Base-by-base conservation (phyloP, 140 eudicot species). In the Anethum foeniculum region DNA sequence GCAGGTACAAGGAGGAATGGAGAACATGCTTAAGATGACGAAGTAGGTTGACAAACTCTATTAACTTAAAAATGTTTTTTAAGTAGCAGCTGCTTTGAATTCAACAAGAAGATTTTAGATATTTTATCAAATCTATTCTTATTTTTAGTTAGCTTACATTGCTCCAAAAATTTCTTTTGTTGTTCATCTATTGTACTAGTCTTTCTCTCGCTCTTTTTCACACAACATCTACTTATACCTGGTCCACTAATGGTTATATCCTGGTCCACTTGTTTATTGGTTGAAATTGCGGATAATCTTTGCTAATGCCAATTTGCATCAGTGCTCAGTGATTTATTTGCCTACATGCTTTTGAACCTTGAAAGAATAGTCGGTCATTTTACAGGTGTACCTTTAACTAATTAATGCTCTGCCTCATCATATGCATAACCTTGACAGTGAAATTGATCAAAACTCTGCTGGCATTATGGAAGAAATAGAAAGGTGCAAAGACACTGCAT, bases 1-100 rank as follows among this genome's bases (percentile, higher is more conserved):
- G 87, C 91, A 86, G 80, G 90, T 89, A 76, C 97, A 94, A 78
- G 91, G 60, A 67, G 96, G 87, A 76, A 90, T 90, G 90, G 98
- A 92, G 79, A 87, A 84, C 88, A 91, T 94, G 97, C 94, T 92
- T 39, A 92, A 90, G 93, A 89, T 86, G 93, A 89, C 86, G 60
- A 84, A 79, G 97, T 94, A 83, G 89, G 97, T 75, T 78, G 72
- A 82, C 69, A 34, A 36, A 51, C 67, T 34, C 21, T 62, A 27
- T 39, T 47, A 34, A 77, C 30, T 81, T 39, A 1, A 0, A 8
- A 41, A 32, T 23, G 73, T 19, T 14, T 6, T 46, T 13, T 34
- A 64, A 23, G 43, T 44, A 69, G 79, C 54, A 58, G 52, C 23
- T 77, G 56, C 49, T 36, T 73, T 19, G 19, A 62, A 62, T 27